These are phyloP conservation scores for Triticum turgidum DNA, from an alignment of 176 grass and related monocot genomes.

Conservation along the genomic window DNA sequence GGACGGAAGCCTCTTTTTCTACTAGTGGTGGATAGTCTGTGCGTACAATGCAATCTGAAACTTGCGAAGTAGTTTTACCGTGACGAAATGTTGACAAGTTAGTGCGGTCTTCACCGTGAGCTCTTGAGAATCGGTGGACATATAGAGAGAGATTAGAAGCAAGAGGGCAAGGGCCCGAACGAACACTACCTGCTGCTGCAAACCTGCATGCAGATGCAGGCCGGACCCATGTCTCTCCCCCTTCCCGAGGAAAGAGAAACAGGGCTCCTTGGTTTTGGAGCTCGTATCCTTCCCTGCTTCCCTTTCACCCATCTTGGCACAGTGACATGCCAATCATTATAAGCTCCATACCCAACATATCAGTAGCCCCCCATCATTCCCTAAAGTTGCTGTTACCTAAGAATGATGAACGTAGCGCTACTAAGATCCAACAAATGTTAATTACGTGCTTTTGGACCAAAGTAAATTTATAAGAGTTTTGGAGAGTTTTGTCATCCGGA, in stretches of 20 bases:
- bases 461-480: too few species aligned
- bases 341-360: slow-evolving; percentile 32
- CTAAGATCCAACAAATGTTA: neutral
- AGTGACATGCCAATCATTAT: slow-evolving; percentile 55
- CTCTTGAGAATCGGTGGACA: neutral
- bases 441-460: too few species aligned
- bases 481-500: too few species aligned
- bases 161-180: slow-evolving; percentile 1
- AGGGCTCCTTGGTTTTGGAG: slow-evolving; percentile 40
- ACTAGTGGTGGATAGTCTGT: too few species aligned
- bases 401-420: neutral
- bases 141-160: slow-evolving; percentile 15
- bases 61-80: neutral
- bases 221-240: slow-evolving; percentile 12
- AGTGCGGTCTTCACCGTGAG: neutral
- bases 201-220: slow-evolving; percentile 3
- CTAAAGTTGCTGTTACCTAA: neutral
- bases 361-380: slow-evolving; percentile 22
- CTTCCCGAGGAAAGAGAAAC: slow-evolving; percentile 35
- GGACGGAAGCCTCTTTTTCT: too few species aligned
- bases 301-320: slow-evolving; percentile 49
- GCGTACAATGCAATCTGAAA: too few species aligned
- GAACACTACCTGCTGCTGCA: slow-evolving; percentile 30
- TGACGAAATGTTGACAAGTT: neutral
- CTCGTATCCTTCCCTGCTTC: slow-evolving; percentile 27